Percentiles rank a stretch among this genome's conserved stretches.
These are phyloP conservation scores for Thalassiosira ordinaria DNA, from an alignment of 352 stramenopile genomes.

Conservation along the genomic window DNA sequence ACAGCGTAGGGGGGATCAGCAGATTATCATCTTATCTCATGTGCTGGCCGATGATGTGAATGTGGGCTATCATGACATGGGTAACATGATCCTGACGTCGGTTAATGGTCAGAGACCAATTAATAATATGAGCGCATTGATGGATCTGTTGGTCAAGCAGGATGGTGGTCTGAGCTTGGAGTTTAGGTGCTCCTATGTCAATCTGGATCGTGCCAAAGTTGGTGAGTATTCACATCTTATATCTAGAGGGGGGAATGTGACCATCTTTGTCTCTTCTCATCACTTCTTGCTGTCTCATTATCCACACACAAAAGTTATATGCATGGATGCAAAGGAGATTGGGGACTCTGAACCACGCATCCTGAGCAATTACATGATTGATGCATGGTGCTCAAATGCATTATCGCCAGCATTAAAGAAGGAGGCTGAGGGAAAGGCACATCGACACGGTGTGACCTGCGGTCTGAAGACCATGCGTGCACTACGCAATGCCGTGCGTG, in stretches of 20 bases:
- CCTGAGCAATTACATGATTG: slow-evolving; percentile 39
- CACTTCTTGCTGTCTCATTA: background rate
- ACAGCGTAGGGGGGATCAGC: slow-evolving; percentile 31
- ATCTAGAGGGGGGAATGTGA: too few relatives aligned
- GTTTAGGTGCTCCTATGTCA: slow-evolving; percentile 33
- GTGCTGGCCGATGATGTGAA: slow-evolving; percentile 54
- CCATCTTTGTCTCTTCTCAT: background rate
- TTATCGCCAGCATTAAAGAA: slow-evolving; percentile 27
- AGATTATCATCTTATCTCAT: slow-evolving; percentile 52
- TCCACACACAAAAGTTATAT: slow-evolving; percentile 11
- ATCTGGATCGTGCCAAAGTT: slow-evolving; percentile 23
- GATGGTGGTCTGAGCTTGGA: slow-evolving; percentile 30
- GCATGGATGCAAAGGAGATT: slow-evolving; percentile 37
- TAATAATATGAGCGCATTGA: slow-evolving; percentile 40
- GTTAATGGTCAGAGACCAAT: slow-evolving; percentile 44
- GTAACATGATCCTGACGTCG: slow-evolving; percentile 31
- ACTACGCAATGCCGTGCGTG: slow-evolving; percentile 28
- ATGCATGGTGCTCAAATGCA: slow-evolving; percentile 47
- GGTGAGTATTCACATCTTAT: slow-evolving; percentile 12
- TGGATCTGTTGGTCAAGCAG: slow-evolving; percentile 36
- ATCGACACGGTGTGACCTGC: slow-evolving; percentile 21
- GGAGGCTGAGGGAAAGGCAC: slow-evolving; percentile 28
- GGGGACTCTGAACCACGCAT: slow-evolving; percentile 39
- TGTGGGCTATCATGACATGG: slow-evolving; percentile 45
- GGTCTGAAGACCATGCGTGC: slow-evolving; percentile 35